Conservation (phyloP, 495 filamentous ascomycete species). For the Cenococcum geophilum region DNA sequence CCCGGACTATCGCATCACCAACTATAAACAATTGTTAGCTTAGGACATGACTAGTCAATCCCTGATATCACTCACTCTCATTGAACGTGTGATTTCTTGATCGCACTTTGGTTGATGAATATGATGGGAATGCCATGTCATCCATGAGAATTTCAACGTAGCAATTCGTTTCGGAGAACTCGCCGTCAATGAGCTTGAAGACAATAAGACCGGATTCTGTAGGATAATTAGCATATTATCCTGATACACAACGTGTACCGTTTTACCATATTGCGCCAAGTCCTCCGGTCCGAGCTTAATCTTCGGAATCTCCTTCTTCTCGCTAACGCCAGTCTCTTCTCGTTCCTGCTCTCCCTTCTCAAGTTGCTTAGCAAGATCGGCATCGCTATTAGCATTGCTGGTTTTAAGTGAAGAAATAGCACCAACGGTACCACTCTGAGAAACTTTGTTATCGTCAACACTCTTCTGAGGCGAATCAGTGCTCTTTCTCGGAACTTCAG, state of each 20-base stretch:
- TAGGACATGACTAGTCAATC: not conserved
- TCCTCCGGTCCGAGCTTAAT: constrained; percentile 72
- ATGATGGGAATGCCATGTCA: constrained; percentile 88
- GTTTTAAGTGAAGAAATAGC: constrained; percentile 27
- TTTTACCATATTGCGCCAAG: constrained; percentile 64
- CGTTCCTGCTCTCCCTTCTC: constrained; percentile 49
- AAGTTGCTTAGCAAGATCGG: constrained; percentile 40
- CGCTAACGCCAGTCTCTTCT: constrained; percentile 42
- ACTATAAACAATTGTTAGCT: constrained; percentile 41
- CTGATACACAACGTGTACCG: not conserved
- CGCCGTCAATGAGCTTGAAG: constrained; percentile 86
- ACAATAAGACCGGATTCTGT: constrained; percentile 68
- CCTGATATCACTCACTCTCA: constrained; percentile 53
- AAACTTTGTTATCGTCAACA: constrained; percentile 1
- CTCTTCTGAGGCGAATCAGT: constrained; percentile 12
- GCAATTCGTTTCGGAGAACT: constrained; percentile 67
- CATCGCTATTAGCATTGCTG: constrained; percentile 27
- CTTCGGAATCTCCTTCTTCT: constrained; percentile 59
- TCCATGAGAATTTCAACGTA: constrained; percentile 89
- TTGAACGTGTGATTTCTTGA: constrained; percentile 62
- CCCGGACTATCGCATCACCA: constrained; percentile 91
- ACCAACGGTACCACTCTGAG: constrained; percentile 18
- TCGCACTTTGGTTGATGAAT: constrained; percentile 67
- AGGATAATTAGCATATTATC: constrained; percentile 5
- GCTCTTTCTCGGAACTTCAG: constrained; percentile 19